Conservation (phyloP, 2,329 filamentous ascomycete species). For the Curvularia eragrostidis region DNA sequence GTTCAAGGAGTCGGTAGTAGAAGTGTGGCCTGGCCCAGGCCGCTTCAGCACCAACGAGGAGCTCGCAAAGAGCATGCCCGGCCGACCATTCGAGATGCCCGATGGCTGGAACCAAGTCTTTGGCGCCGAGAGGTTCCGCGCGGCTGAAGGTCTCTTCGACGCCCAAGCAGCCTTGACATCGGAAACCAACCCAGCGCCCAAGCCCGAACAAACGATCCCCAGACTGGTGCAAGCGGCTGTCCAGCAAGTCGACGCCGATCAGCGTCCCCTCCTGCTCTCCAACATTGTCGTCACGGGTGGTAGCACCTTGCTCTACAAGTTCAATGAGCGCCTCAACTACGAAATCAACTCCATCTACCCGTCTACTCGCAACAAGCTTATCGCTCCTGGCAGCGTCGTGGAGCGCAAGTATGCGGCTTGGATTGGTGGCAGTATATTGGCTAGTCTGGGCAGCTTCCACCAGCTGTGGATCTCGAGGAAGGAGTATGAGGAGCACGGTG, state of each 20-base stretch:
- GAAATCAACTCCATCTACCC: slow-evolving; percentile 85
- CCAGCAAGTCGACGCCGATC: slow-evolving; percentile 83
- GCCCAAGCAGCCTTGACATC: slow-evolving; percentile 72
- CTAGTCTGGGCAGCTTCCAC: slow-evolving; percentile 95
- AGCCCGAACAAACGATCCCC: slow-evolving; percentile 80
- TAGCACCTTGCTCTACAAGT: slow-evolving; percentile 84
- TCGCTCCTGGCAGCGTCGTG: slow-evolving; percentile 82
- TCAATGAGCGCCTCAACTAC: slow-evolving; percentile 86
- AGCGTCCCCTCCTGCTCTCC: slow-evolving; percentile 79
- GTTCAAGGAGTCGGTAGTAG: slow-evolving; percentile 97
- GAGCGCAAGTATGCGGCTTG: slow-evolving; percentile 93
- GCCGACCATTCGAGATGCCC: slow-evolving; percentile 94
- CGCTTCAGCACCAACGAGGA: slow-evolving; percentile 77
- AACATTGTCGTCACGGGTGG: slow-evolving; percentile 95
- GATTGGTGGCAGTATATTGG: slow-evolving; percentile 96
- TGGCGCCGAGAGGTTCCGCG: slow-evolving; percentile 82
- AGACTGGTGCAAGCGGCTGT: slow-evolving; percentile 81
- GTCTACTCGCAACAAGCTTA: slow-evolving; percentile 83
- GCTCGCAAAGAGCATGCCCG: slow-evolving; percentile 72
- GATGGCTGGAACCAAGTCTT: slow-evolving; percentile 97
- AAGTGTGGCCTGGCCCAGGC: slow-evolving; percentile 86
- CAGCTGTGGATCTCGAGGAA: slow-evolving; percentile 99
- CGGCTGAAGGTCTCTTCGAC: slow-evolving; percentile 91
- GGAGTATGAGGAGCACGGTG: slow-evolving; percentile 96
- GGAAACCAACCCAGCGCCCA: slow-evolving; percentile 60